These are phyloP conservation scores for Malassezia slooffiae DNA, from an alignment of 1,284 basidiomycete genomes.

Conservation along the genomic window DNA sequence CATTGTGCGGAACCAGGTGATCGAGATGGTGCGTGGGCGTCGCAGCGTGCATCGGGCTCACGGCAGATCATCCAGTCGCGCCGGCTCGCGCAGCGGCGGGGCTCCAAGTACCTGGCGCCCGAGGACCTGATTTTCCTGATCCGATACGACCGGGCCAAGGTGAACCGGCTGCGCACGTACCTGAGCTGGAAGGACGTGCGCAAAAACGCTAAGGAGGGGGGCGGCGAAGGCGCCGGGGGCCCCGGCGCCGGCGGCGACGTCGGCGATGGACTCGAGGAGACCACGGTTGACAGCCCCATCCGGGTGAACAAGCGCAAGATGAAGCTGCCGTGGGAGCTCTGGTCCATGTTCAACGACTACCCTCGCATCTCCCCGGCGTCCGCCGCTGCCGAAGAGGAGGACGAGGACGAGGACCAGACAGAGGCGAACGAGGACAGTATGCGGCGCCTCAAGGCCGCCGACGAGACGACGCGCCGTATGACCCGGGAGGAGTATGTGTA, in stretches of 20 bases:
- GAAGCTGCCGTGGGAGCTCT: constrained; percentile 90
- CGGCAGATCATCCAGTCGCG: constrained; percentile 78
- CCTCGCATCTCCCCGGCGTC: constrained; percentile 16
- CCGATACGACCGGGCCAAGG: constrained; percentile 83
- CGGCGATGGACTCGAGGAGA: constrained; percentile 21
- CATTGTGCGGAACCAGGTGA: constrained; percentile 82
- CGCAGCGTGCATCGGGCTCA: background rate
- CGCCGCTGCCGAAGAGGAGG: constrained; percentile 73
- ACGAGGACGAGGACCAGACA: constrained; percentile 73
- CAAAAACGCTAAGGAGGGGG: constrained; percentile 74
- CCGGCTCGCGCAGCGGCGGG: constrained; percentile 65
- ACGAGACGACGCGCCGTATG: constrained; percentile 90
- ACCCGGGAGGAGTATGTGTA: constrained; percentile 92
- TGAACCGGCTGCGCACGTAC: constrained; percentile 82
- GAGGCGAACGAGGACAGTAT: constrained; percentile 91
- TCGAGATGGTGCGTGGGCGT: constrained; percentile 63
- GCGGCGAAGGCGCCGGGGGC: constrained; percentile 59
- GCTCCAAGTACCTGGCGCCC: constrained; percentile 71
- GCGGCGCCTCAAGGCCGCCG: constrained; percentile 69
- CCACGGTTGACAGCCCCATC: constrained; percentile 48
- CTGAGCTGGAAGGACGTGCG: constrained; percentile 97
- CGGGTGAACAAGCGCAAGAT: constrained; percentile 88
- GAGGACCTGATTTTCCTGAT: constrained; percentile 96
- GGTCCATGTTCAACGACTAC: constrained; percentile 64
- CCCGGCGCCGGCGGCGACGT: constrained; percentile 44